Percentiles rank a stretch among this genome's conserved stretches.
Evolutionary conservation across 139 green algal genomes (phyloP).

Genomic region (Tetradesmus lagerheimii): DNA sequence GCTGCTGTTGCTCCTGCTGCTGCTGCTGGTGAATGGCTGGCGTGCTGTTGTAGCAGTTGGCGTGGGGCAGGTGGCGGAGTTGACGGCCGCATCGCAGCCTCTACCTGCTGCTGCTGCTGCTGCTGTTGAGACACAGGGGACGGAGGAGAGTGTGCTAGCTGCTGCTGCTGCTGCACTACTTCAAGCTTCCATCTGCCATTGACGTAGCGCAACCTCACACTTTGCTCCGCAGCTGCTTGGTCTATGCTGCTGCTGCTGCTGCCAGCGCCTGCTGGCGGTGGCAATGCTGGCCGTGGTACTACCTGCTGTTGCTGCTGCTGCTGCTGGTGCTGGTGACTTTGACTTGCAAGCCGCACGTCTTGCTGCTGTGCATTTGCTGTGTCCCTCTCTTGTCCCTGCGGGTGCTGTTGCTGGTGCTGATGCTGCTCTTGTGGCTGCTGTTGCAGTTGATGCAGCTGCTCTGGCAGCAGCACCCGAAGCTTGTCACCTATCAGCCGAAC

Average conservation of each 20-base stretch:
- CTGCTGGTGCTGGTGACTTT: not conserved
- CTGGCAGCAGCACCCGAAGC: not conserved
- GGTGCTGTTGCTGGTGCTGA: slow-evolving; percentile 8
- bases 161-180: not conserved
- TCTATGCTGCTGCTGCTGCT: not conserved
- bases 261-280: not conserved
- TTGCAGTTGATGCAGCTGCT: slow-evolving; percentile 27
- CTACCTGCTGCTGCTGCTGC: slow-evolving; percentile 1
- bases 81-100: not conserved
- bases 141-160: too few species aligned
- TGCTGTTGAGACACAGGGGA: not conserved
- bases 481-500: not conserved
- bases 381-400: not conserved
- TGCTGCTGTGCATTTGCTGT: not conserved
- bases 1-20: not conserved
- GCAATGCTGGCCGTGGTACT: not conserved
- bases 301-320: slow-evolving; percentile 1
- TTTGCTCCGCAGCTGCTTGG: not conserved
- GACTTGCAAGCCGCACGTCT: too few species aligned
- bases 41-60: too few species aligned
- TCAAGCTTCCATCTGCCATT: not conserved
- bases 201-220: not conserved
- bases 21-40: not conserved
- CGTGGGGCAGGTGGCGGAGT: not conserved
- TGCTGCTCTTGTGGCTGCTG: too few species aligned